phyloP scores from a whole-genome alignment of 441 rosid genomes.

The Eruca vesicaria region DNA sequence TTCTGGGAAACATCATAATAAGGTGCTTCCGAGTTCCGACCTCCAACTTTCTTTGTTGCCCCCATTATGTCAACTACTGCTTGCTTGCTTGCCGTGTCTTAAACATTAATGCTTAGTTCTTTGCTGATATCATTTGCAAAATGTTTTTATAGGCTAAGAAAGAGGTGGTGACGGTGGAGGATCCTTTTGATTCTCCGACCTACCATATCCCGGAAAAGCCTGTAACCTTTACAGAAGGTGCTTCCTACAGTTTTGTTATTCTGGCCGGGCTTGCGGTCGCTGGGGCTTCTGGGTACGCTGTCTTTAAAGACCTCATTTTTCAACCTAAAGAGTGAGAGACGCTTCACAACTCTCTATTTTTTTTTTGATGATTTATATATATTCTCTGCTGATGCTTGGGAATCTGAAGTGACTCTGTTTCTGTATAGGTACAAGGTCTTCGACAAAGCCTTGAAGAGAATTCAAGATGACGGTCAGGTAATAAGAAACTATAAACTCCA shows the following conservation, averaged over 20 bases:
- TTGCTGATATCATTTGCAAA: slow-evolving; percentile 3
- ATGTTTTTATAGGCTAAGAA: slow-evolving; percentile 60
- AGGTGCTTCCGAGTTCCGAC: slow-evolving; percentile 20
- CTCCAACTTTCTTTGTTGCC: slow-evolving; percentile 7
- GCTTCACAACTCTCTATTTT: background rate
- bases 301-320: slow-evolving; percentile 87
- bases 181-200: slow-evolving; percentile 96
- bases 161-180: slow-evolving; percentile 63
- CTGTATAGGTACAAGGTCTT: slow-evolving; percentile 71
- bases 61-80: slow-evolving; percentile 11
- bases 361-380: background rate
- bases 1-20: slow-evolving; percentile 47
- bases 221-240: slow-evolving; percentile 89
- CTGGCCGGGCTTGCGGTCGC: slow-evolving; percentile 95
- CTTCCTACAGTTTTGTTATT: slow-evolving; percentile 85
- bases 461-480: slow-evolving; percentile 95
- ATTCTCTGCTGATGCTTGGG: slow-evolving; percentile 19
- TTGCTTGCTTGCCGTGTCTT: background rate
- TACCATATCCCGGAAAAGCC: slow-evolving; percentile 95
- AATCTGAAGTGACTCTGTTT: slow-evolving; percentile 32
- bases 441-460: slow-evolving; percentile 80
- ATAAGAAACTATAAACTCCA: background rate
- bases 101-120: background rate
- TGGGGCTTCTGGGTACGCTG: slow-evolving; percentile 88
- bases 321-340: slow-evolving; percentile 94